Conservation (phyloP, 1,284 basidiomycete genomes). For the Grifola frondosa region DNA sequence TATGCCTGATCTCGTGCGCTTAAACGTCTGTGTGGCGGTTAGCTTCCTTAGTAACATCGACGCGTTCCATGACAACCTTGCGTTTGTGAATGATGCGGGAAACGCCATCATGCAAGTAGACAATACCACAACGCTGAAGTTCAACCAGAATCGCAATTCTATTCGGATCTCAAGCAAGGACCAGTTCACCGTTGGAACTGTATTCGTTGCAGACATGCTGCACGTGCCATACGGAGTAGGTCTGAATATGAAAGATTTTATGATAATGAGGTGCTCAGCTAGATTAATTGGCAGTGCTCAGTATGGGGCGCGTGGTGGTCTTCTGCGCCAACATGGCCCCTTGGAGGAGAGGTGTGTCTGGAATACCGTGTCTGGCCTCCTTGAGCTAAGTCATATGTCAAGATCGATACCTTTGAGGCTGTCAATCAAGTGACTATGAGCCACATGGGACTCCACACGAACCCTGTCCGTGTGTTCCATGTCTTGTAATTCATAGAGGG, state of each 20-base stretch:
- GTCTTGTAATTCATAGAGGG: background rate
- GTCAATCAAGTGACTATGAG: conserved; percentile 62
- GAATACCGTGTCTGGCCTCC: conserved; percentile 1
- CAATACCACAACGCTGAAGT: conserved; percentile 56
- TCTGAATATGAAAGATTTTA: conserved; percentile 9
- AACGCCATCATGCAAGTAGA: conserved; percentile 76
- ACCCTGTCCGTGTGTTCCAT: conserved; percentile 31
- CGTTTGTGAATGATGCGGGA: conserved; percentile 58
- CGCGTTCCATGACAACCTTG: conserved; percentile 51
- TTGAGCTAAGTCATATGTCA: background rate
- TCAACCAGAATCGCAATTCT: conserved; percentile 67
- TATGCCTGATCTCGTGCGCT: background rate
- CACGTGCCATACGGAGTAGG: conserved; percentile 66
- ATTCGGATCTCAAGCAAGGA: conserved; percentile 64
- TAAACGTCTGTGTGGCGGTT: conserved; percentile 1
- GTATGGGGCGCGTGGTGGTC: conserved; percentile 76
- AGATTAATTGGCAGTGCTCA: conserved; percentile 48
- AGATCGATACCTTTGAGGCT: conserved; percentile 76
- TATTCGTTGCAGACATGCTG: conserved; percentile 66
- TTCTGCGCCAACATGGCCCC: conserved; percentile 61
- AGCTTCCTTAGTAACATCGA: conserved; percentile 57
- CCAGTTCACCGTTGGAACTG: conserved; percentile 58
- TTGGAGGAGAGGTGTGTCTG: conserved; percentile 45
- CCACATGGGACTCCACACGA: conserved; percentile 72
- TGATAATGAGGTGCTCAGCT: conserved; percentile 2